Evolutionary conservation across 768 basidiomycete species (phyloP), one percentile per base, ranked within the genome.

Genomic region (Termitomyces sp.): DNA sequence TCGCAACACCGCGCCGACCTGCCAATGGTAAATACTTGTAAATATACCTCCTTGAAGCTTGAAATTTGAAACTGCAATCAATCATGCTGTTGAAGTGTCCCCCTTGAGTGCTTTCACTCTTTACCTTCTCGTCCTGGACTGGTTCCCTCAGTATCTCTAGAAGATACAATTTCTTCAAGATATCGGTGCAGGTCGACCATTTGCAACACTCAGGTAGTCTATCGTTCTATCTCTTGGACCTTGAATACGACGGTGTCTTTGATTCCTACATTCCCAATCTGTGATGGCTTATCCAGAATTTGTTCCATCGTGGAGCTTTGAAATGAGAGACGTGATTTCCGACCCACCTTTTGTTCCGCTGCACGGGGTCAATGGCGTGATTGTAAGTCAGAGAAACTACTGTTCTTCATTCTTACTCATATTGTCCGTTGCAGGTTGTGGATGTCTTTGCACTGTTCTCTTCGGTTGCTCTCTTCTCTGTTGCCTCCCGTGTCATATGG

Each of bases 361-460:
- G 52, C 66, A 69, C 11, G 55, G 60, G 74, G 18, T 41, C 52
- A 71, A 69, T 43, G 76, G 75, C 50, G 71, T 73, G 41, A 68
- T 74, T 40, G 77, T 80, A 64, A 63, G 76, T 66, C 18, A 26
- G 3, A 62, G 76, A 65, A 16, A 28, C 6, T 14, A 30, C n/a
- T 10, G 14, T 26, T 50, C 8, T 46, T 36, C 40, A 32, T 52
- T 47, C 43, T 54, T 14, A 41, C 24, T 18, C 20, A 33, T 11
- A 45, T 62, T 5, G 3, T 7, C 20, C 5, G 6, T 14, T 36
- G 16, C 20, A 80, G 80, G 74, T 76, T 54, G 76, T 84, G 58
- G 76, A 79, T 56, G 70, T 72, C 22, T 82, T 87, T 63, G 81
- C 85, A 18, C 57, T 80, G 45, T 64, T 85, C 32, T 84, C 86